A percentile compares a stretch with the other conserved stretches of the same genome.
Evolutionary conservation across 805 yeast genomes (phyloP).

Genomic region (Kazachstania kunashirensis): DNA sequence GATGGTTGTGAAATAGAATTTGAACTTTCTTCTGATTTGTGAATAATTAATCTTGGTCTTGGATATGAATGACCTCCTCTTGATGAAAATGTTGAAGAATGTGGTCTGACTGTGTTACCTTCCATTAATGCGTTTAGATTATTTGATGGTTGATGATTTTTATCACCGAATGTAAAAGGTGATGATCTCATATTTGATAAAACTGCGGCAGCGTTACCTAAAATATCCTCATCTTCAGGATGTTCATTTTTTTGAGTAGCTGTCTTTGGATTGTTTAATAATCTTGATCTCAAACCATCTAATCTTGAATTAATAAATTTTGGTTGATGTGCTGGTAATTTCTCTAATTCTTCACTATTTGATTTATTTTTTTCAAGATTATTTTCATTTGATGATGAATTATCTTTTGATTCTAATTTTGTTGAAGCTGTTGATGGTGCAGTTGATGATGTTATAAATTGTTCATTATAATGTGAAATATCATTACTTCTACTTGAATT

Average conservation of each 20-base stretch:
- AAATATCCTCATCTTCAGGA: constrained; percentile 14
- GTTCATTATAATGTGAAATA: constrained; percentile 11
- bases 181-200: constrained; percentile 29
- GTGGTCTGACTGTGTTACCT: constrained; percentile 18
- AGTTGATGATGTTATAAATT: constrained; percentile 2
- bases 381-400: too few relatives aligned
- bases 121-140: too few relatives aligned
- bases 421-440: background rate
- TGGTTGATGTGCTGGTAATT: constrained; percentile 21
- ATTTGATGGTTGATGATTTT: constrained; percentile 6
- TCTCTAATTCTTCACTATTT: too few relatives aligned
- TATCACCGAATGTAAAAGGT: constrained; percentile 20
- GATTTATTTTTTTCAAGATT: too few relatives aligned
- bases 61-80: constrained; percentile 9
- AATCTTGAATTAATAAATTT: constrained; percentile 26
- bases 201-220: constrained; percentile 28
- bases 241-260: constrained; percentile 4
- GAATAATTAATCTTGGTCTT: constrained; percentile 22
- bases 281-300: constrained; percentile 24
- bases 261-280: constrained; percentile 20
- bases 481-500: background rate
- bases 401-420: background rate
- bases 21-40: constrained; percentile 12
- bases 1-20: background rate
- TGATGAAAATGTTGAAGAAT: constrained; percentile 21